These are phyloP conservation scores for Nadsonia commutata DNA, from an alignment of 1,139 yeast species.

Conservation along the genomic window DNA sequence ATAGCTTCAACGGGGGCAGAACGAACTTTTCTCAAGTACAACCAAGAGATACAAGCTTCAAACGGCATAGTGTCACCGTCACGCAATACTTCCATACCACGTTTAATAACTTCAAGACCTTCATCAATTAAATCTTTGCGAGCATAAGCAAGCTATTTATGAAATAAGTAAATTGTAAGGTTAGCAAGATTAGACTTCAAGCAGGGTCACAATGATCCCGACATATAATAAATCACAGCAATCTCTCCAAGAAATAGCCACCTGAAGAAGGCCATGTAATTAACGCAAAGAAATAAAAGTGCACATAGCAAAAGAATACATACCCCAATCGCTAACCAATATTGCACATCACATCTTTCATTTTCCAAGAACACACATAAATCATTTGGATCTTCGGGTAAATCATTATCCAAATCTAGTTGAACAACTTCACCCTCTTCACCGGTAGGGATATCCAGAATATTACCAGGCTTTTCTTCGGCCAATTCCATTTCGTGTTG, in stretches of 20 bases:
- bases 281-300: no score
- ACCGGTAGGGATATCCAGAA: constrained; percentile 27
- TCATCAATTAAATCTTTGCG: constrained; percentile 43
- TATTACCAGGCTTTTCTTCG: constrained; percentile 10
- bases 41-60: constrained; percentile 60
- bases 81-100: constrained; percentile 33
- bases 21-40: constrained; percentile 40
- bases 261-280: no score
- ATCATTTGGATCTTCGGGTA: constrained; percentile 83
- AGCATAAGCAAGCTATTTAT: constrained; percentile 45
- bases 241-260: no score
- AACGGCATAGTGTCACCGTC: constrained; percentile 34
- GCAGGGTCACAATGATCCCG: no score
- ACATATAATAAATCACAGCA: no score
- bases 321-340: constrained; percentile 68
- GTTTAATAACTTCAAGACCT: constrained; percentile 47
- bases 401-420: constrained; percentile 40
- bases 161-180: constrained; percentile 5
- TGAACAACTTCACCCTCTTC: constrained; percentile 27
- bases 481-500: not conserved
- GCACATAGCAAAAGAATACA: no score
- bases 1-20: constrained; percentile 20
- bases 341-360: constrained; percentile 59
- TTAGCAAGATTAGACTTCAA: constrained; percentile 2
- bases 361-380: constrained; percentile 62